Percentiles rank a stretch among this genome's conserved stretches.
Evolutionary conservation across 129 eudicot genomes (phyloP).

Genomic region (Arctium lappa): DNA sequence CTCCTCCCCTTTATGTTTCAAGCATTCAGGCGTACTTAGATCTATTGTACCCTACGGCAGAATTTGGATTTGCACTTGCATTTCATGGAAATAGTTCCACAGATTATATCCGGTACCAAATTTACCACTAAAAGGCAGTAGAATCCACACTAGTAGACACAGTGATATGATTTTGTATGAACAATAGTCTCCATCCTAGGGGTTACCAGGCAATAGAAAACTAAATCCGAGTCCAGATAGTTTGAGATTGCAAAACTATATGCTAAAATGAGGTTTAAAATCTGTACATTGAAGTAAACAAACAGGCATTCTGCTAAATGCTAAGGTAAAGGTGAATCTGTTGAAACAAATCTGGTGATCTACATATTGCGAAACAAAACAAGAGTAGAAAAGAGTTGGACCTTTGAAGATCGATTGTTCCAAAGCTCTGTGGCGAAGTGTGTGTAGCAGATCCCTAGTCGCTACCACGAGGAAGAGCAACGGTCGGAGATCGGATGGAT

Average conservation of each 20-base stretch:
- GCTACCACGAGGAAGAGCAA: neutral
- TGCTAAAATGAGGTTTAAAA: neutral
- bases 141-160: neutral
- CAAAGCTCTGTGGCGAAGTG: constrained; percentile 3
- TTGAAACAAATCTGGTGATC: constrained; percentile 29
- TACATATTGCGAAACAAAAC: neutral
- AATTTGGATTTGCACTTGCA: neutral
- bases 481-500: too few species aligned
- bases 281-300: constrained; percentile 10
- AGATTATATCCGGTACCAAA: neutral
- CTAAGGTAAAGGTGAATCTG: constrained; percentile 14
- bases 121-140: neutral
- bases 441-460: constrained; percentile 18
- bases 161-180: neutral
- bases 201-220: neutral
- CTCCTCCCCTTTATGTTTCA: neutral
- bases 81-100: neutral
- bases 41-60: neutral
- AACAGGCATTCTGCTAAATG: constrained; percentile 6
- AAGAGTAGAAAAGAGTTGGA: constrained; percentile 6
- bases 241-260: constrained; percentile 14
- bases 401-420: constrained; percentile 29
- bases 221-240: constrained; percentile 10
- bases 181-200: neutral
- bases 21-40: constrained; percentile 1